phyloP scores from a whole-genome alignment of 2,329 filamentous ascomycete species.

The Aspergillus neotritici region DNA sequence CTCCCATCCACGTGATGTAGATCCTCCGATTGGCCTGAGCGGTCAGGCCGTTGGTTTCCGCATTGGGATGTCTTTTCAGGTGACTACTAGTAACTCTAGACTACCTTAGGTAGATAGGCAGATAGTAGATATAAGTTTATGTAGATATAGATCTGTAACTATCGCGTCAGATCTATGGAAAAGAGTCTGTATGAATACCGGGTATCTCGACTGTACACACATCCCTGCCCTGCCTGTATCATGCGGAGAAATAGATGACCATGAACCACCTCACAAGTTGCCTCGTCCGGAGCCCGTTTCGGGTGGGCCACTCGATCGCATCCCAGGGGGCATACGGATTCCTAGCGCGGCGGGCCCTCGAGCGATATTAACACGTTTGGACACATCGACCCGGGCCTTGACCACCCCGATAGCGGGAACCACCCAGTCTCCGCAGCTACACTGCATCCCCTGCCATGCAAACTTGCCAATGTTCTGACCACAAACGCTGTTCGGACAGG shows the following conservation, averaged over 20 bases:
- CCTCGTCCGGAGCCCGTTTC: conserved; percentile 15
- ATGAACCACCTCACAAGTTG: conserved; percentile 9
- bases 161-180: no score
- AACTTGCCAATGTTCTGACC: conserved; percentile 83
- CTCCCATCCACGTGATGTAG: no score
- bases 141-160: no score
- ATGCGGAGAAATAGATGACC: neutral
- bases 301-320: conserved; percentile 19
- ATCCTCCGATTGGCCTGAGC: no score
- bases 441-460: conserved; percentile 91
- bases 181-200: no score
- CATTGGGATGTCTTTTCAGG: no score
- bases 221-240: no score
- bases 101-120: no score
- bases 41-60: no score
- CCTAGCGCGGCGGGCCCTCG: conserved; percentile 23
- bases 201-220: no score
- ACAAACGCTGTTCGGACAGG: conserved; percentile 75
- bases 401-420: conserved; percentile 85
- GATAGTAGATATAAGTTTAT: no score
- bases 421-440: conserved; percentile 85
- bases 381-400: conserved; percentile 74
- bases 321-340: conserved; percentile 38
- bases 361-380: conserved; percentile 26
- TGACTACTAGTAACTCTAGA: no score